Evolutionary conservation across 768 basidiomycete species (phyloP), one percentile per base, ranked within the genome.

Genomic region (Amanita jacksonii): DNA sequence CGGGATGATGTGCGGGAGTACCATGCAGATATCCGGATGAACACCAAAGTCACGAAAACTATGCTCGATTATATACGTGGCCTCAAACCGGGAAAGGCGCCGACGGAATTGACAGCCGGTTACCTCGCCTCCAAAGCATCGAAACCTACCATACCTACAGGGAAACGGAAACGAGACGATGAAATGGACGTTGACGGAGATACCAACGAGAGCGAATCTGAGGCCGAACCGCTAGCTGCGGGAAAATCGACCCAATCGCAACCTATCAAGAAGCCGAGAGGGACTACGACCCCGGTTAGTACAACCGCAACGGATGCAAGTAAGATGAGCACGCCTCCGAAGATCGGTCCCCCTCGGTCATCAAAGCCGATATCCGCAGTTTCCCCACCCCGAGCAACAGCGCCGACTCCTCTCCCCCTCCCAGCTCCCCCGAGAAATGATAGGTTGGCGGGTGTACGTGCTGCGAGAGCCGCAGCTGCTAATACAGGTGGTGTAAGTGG

Each of bases 11-110:
- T 85, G n/a, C 60, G 85, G 22, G 46, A 51, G 28, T 57, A 58
- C 24, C 79, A 86, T 52, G 57, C 66, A 16, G 85, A 88, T 57
- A 73, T 89, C 23, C 68, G 84, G 43, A 67, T 76, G 65, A 88
- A 88, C 48, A 50, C 53, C 1, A 65, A 73, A 5, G 76, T 83
- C 15, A 55, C 69, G 51, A 76, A 68, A 61, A 68, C 70, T 4
- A 60, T 86, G 62, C 54, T 76, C 6, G 65, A 67, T 7, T 82
- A 76, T 49, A 65, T 85, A 41, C 55, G 57, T 36, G 60, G 60
- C 0, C 43, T 57, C 43, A 49, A 56, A 9, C 31, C 51, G 27
- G 49, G 46, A 18, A 55, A 40, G 28, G 33, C 33, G 8, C n/a
- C 15, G 7, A 23, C 43, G 1, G 43, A 43, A 12, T 23, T 24